Evolutionary conservation across 2,329 filamentous ascomycete genomes (phyloP).

Genomic region (Trichocomaceae sp.): DNA sequence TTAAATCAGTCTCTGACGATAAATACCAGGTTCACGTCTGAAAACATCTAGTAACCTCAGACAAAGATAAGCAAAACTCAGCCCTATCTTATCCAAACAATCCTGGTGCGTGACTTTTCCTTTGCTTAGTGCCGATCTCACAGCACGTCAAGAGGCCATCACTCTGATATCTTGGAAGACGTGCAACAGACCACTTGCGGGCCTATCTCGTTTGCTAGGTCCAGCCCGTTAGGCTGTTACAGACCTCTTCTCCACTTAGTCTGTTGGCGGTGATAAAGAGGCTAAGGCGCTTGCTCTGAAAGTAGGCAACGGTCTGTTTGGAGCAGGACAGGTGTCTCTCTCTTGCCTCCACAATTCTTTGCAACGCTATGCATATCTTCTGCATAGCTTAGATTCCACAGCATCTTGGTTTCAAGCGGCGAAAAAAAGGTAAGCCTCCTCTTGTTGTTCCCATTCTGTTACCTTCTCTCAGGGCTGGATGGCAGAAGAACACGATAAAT

Average conservation of each 20-base stretch:
- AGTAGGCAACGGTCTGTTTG: background rate
- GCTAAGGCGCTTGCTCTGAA: background rate
- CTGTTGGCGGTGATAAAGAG: background rate
- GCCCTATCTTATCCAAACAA: constrained; percentile 3
- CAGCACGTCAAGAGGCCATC: background rate
- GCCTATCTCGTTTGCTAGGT: background rate
- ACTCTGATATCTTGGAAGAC: background rate
- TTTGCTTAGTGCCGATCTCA: constrained; percentile 1
- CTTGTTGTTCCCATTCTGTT: background rate
- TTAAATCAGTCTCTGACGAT: background rate
- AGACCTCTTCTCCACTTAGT: constrained; percentile 3
- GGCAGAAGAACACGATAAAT: background rate
- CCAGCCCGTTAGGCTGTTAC: background rate
- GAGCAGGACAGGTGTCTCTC: background rate
- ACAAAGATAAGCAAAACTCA: constrained; percentile 1
- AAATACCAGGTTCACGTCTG: background rate
- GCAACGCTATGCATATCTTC: background rate
- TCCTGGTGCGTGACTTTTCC: constrained; percentile 1
- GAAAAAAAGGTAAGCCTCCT: constrained; percentile 6
- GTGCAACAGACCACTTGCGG: background rate
- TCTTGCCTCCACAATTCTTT: constrained; percentile 4
- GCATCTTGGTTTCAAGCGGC: background rate
- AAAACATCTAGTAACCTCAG: background rate
- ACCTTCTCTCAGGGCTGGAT: background rate
- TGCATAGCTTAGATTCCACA: background rate